A percentile compares a stretch with the other conserved stretches of the same genome.
phyloP scores from a whole-genome alignment of 2,329 filamentous ascomycete species.

The Cordyceps militaris region DNA sequence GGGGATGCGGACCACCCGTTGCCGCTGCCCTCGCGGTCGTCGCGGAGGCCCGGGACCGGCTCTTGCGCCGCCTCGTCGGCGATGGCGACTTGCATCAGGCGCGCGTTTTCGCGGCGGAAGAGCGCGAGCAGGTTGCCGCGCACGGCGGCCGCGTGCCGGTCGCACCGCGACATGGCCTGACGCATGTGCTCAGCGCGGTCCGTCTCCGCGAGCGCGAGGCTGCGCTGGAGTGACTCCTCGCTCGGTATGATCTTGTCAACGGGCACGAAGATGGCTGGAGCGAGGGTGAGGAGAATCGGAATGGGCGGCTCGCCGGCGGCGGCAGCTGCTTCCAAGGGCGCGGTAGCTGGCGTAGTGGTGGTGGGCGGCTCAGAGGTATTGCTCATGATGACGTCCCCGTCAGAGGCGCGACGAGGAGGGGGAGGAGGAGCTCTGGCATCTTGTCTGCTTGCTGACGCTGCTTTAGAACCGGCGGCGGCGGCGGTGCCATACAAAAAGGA shows the following conservation, averaged over 20 bases:
- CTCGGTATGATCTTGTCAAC: constrained; percentile 20
- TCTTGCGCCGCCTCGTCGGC: constrained; percentile 11
- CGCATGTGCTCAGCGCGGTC: constrained; percentile 17
- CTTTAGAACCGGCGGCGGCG: background rate
- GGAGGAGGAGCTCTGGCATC: too few relatives aligned
- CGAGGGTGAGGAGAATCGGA: constrained; percentile 19
- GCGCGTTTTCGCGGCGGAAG: constrained; percentile 25
- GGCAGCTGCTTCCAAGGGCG: too few relatives aligned
- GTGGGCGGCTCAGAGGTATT: background rate
- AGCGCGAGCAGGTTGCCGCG: constrained; percentile 26
- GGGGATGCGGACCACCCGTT: too few relatives aligned
- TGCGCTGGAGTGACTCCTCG: constrained; percentile 17
- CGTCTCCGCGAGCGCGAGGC: constrained; percentile 24
- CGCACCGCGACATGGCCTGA: constrained; percentile 17
- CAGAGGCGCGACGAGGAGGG: background rate
- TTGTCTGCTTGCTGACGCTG: background rate
- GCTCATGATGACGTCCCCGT: background rate
- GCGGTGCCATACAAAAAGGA: too few relatives aligned
- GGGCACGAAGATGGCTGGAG: constrained; percentile 29
- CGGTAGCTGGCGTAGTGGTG: background rate
- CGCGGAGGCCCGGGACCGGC: background rate
- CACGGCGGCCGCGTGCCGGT: constrained; percentile 22
- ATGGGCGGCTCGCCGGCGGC: constrained; percentile 14
- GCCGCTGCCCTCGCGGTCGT: too few relatives aligned
- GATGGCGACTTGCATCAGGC: constrained; percentile 19